Evolutionary conservation across 1,284 basidiomycete genomes (phyloP), one percentile per base, ranked within the genome.

Genomic region (Paramarasmius palmivorus): DNA sequence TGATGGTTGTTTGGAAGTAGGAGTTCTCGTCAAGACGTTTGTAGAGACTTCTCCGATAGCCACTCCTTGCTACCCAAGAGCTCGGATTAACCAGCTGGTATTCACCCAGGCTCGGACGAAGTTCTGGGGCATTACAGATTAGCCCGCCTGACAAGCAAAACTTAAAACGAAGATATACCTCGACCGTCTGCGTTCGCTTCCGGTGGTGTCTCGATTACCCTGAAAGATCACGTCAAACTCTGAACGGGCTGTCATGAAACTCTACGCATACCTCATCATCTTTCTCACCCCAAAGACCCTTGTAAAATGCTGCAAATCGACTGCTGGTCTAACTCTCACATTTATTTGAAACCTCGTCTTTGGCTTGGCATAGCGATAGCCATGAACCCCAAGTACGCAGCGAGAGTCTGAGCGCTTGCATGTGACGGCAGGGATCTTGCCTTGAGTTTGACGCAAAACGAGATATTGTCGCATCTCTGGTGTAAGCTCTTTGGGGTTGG

Each of bases 1-100:
- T 88, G 14, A 90, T 83, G 0, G 82, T 88, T 0, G 88, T 89
- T 44, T 78, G 76, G 63, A 90, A 90, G 63, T 75, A 80, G 3
- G 62, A 61, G 19, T 80, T 65, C 42, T 68, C 64, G 57, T 84
- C 78, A 14, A 88, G 70, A 9, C 88, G 77, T 9, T 81, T 82
- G 56, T 88, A 90, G 32, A 78, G 63, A 19, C 79, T 86, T 86
- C 51, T 20, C 45, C 72, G 71, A 57, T 74, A 86, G 4, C 80
- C 81, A 4, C 54, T 59, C 51, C 70, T 75, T 2, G 78, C 86
- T 6, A 75, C 65, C 5, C 82, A 73, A 4, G 86, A 88, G 2
- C 70, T 66, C 2, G 87, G 81, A 59, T 87, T 82, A 7, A 72
- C 63, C 26, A 75, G 66, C 44, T 84, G 82, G 78, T 78, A 85